Base-by-base conservation (phyloP, 73 alveolate genomes). In the Halteria grandinella region DNA sequence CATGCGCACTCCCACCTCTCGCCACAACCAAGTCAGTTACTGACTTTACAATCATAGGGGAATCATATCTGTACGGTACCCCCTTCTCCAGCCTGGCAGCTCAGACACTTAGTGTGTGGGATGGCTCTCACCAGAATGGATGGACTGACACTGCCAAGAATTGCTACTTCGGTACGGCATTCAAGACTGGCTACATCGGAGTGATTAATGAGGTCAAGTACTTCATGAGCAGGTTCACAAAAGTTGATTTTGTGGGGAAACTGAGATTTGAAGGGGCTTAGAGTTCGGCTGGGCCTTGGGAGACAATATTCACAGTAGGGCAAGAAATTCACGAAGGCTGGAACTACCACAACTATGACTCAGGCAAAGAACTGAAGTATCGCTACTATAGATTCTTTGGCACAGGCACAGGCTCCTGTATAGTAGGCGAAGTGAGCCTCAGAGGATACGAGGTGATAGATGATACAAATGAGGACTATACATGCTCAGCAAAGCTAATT, bases 371-470 rank as follows among this genome's bases (percentile, higher is more conserved):
- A 47, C 11, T 64, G 5, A 64, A 64, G 33, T 64, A 64, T 32
- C 45, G 79, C 32, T 45, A 64, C 34, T 64, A 64, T 34, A 64
- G 52, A 44, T 64, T 64, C 79, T 21, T n/a, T 23, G 79, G 79
- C 3, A 44, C 24, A 11, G 24, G 32, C 32, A 52, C n/a, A 6
- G 48, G 52, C 4, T 44, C 79, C 11, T 64, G 79, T 32, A 64
- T 12, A 21, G 33, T 64, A 11, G 60, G 52, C 15, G 79, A 64
- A 44, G n/a, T 64, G 21, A 29, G 21, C 17, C 44, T 64, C 52
- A 39, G 66, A 43, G 79, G 79, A 17, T 45, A 43, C 17, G 63
- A 64, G 49, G 23, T 40, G 40, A 64, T 64, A 23, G 63, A 47
- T 15, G 21, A 64, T 28, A 12, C 28, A 37, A 34, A 44, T 25